These are phyloP conservation scores for Stagonosporopsis rhizophila DNA, from an alignment of 2,329 filamentous ascomycete species.

Conservation along the genomic window DNA sequence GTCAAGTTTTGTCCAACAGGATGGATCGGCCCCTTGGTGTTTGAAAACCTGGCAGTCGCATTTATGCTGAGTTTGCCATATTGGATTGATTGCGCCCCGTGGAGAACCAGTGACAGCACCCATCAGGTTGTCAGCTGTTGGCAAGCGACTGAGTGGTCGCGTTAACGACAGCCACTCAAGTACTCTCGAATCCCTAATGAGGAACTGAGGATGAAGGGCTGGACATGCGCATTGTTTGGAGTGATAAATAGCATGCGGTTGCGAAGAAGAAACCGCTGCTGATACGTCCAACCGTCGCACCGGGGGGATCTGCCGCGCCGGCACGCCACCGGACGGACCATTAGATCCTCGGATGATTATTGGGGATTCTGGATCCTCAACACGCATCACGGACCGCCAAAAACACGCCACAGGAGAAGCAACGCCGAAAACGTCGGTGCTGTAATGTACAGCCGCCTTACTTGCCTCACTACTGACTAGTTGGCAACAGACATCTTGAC, in stretches of 20 bases:
- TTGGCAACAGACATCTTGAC: slow-evolving; percentile 1
- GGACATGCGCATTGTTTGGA: not conserved
- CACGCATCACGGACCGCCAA: not conserved
- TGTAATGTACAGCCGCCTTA: not conserved
- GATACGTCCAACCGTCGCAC: not conserved
- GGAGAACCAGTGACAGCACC: no score
- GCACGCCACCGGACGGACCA: not conserved
- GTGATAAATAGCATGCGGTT: not conserved
- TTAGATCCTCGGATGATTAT: not conserved
- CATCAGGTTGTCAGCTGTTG: no score
- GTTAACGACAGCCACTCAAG: no score
- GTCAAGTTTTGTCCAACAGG: no score
- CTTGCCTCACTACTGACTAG: not conserved
- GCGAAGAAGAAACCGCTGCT: not conserved
- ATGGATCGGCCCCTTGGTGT: not conserved
- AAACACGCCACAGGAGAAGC: not conserved
- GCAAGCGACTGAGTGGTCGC: no score
- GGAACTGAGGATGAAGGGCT: no score
- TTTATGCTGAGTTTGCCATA: not conserved
- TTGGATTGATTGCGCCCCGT: not conserved
- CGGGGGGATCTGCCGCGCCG: slow-evolving; percentile 6
- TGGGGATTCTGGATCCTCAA: not conserved
- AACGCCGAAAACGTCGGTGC: not conserved
- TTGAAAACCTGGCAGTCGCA: not conserved
- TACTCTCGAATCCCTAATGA: no score